phyloP scores from a whole-genome alignment of 2,329 filamentous ascomycete species.

The Aspergillus eucalypticola region DNA sequence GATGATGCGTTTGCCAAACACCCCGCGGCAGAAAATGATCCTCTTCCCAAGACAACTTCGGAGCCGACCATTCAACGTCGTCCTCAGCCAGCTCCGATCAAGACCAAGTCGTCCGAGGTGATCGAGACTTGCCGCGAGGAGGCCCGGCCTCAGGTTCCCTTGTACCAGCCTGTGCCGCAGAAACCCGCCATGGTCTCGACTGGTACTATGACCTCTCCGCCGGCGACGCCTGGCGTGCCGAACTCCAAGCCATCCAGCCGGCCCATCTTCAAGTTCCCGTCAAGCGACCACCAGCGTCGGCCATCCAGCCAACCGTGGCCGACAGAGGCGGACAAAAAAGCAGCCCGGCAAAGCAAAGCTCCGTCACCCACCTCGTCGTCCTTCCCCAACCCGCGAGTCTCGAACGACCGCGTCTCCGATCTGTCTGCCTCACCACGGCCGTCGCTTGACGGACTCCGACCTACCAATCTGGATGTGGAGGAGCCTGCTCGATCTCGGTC shows the following conservation, averaged over 20 bases:
- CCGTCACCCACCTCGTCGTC: slow-evolving; percentile 38
- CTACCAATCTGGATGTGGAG: slow-evolving; percentile 61
- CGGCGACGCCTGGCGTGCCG: slow-evolving; percentile 42
- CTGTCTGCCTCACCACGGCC: slow-evolving; percentile 62
- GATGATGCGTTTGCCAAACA: slow-evolving; percentile 76
- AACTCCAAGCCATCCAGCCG: slow-evolving; percentile 35
- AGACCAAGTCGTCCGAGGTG: slow-evolving; percentile 26
- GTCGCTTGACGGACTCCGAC: slow-evolving; percentile 71
- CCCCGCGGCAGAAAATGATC: slow-evolving; percentile 32
- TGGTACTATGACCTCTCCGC: slow-evolving; percentile 74
- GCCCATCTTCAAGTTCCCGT: slow-evolving; percentile 58
- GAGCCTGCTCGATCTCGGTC: slow-evolving; percentile 64
- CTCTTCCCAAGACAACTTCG: slow-evolving; percentile 20
- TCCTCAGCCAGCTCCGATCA: slow-evolving; percentile 26
- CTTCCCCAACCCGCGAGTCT: slow-evolving; percentile 51
- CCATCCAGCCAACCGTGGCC: slow-evolving; percentile 53
- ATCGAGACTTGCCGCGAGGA: slow-evolving; percentile 27
- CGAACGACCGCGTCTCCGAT: slow-evolving; percentile 53
- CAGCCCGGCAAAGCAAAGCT: slow-evolving; percentile 26
- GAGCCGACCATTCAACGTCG: slow-evolving; percentile 29
- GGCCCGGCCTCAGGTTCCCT: slow-evolving; percentile 30
- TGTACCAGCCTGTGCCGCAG: slow-evolving; percentile 49
- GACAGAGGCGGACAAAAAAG: slow-evolving; percentile 28
- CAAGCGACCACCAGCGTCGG: slow-evolving; percentile 45
- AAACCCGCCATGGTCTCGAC: slow-evolving; percentile 63